Percentiles rank a stretch among this genome's conserved stretches.
phyloP scores from a whole-genome alignment of 2,329 filamentous ascomycete genomes.

The Emmonsiellopsis sp. region DNA sequence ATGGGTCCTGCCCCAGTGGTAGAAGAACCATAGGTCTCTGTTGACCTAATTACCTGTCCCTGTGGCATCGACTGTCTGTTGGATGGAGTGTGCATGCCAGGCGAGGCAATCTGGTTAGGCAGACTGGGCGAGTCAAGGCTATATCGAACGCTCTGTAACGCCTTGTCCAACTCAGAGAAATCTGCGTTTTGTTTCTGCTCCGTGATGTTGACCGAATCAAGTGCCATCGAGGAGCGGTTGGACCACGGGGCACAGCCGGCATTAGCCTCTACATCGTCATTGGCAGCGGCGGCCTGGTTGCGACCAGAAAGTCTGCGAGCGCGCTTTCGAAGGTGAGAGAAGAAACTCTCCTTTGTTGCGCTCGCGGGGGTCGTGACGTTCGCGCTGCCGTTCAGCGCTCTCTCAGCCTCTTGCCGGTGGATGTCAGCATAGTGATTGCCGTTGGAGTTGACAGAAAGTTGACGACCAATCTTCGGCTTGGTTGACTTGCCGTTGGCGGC shows the following conservation, averaged over 20 bases:
- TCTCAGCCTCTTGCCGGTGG: slow-evolving; percentile 83
- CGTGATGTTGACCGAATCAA: slow-evolving; percentile 50
- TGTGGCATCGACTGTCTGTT: slow-evolving; percentile 34
- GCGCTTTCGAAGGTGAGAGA: slow-evolving; percentile 90
- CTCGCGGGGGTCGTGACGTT: slow-evolving; percentile 67
- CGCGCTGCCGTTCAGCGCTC: slow-evolving; percentile 72
- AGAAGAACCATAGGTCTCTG: slow-evolving; percentile 13
- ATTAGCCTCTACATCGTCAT: slow-evolving; percentile 85
- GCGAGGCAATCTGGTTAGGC: slow-evolving; percentile 26
- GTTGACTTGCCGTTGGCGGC: slow-evolving; percentile 48
- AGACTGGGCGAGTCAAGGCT: slow-evolving; percentile 41
- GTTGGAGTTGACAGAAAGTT: slow-evolving; percentile 83
- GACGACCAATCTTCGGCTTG: slow-evolving; percentile 85
- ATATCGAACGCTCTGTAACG: slow-evolving; percentile 51
- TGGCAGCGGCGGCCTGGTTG: slow-evolving; percentile 66
- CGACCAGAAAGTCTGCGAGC: slow-evolving; percentile 86
- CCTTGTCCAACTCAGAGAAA: slow-evolving; percentile 52
- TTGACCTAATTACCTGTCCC: slow-evolving; percentile 8
- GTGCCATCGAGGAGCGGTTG: slow-evolving; percentile 72
- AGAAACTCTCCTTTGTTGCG: slow-evolving; percentile 79
- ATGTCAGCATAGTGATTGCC: slow-evolving; percentile 88
- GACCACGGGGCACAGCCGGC: slow-evolving; percentile 85
- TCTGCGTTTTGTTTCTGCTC: slow-evolving; percentile 39
- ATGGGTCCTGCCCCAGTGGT: slow-evolving; percentile 41
- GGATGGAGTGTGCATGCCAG: slow-evolving; percentile 13